These are phyloP conservation scores for Parasitella parasitica DNA, from an alignment of 371 early-diverging fungal genomes.

Conservation along the genomic window DNA sequence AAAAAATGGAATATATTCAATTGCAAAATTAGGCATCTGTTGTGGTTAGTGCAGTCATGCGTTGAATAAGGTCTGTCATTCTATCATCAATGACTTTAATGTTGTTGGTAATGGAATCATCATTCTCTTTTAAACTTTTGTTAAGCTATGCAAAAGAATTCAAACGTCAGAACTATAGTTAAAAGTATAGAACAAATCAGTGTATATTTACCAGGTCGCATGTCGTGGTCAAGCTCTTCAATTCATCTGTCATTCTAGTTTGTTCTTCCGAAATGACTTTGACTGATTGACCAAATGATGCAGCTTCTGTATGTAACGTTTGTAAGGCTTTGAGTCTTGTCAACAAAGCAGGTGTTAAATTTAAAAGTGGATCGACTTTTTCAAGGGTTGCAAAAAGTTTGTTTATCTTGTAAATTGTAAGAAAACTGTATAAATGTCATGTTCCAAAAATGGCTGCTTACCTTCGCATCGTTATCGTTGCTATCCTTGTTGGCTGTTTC, in stretches of 20 bases:
- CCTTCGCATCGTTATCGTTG: slow-evolving; percentile 26
- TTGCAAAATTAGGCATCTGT: background rate
- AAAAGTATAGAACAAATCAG: too few relatives aligned
- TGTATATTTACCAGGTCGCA: slow-evolving; percentile 39
- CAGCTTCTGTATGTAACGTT: slow-evolving; percentile 79
- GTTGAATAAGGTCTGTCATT: slow-evolving; percentile 64
- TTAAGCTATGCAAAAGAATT: slow-evolving; percentile 59
- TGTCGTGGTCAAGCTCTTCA: slow-evolving; percentile 66
- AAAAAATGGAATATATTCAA: background rate
- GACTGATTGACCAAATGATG: slow-evolving; percentile 75
- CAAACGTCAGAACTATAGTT: too few relatives aligned
- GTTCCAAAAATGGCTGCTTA: background rate
- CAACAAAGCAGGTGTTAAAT: slow-evolving; percentile 78
- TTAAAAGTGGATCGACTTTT: slow-evolving; percentile 76
- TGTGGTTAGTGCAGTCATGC: slow-evolving; percentile 41
- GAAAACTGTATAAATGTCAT: background rate
- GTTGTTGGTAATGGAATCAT: slow-evolving; percentile 61
- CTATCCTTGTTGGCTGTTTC: slow-evolving; percentile 17
- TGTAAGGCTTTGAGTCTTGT: slow-evolving; percentile 80
- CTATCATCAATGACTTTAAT: slow-evolving; percentile 68
- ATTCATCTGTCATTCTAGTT: slow-evolving; percentile 65
- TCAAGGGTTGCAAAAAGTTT: slow-evolving; percentile 72
- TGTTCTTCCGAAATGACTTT: slow-evolving; percentile 75
- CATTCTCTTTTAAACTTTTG: slow-evolving; percentile 67
- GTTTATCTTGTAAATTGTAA: slow-evolving; percentile 53